Conservation (phyloP, 2,329 filamentous ascomycete genomes). For the Camillea tinctor region DNA sequence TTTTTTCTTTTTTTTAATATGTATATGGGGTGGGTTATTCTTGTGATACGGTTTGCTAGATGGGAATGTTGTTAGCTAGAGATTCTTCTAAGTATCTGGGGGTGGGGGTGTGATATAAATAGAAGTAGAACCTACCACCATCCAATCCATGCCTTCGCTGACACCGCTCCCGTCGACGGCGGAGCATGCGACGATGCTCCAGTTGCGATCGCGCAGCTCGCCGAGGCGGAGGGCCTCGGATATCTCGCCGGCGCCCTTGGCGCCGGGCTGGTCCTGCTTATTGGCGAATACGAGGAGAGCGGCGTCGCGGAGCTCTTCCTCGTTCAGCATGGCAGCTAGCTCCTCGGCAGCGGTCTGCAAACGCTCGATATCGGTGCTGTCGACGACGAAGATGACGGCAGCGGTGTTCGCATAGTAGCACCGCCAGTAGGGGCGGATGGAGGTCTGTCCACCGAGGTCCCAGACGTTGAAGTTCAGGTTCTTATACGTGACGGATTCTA, state of each 20-base stretch:
- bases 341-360: conserved; percentile 91
- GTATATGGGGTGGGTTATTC: conserved; percentile 35
- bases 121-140: conserved; percentile 64
- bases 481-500: conserved; percentile 97
- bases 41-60: conserved; percentile 42
- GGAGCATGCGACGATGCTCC: conserved; percentile 98
- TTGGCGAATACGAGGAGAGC: conserved; percentile 94
- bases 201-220: conserved; percentile 93
- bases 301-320: conserved; percentile 93
- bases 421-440: conserved; percentile 96
- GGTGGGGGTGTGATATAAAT: neutral
- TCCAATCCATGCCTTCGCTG: conserved; percentile 98
- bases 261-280: conserved; percentile 97
- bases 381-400: conserved; percentile 97
- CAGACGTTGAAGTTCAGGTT: conserved; percentile 99
- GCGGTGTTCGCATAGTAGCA: conserved; percentile 99
- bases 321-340: conserved; percentile 90
- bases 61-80: conserved; percentile 7
- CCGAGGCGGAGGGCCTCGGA: conserved; percentile 88
- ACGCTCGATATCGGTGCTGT: conserved; percentile 95
- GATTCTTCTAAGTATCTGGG: neutral
- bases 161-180: conserved; percentile 94
- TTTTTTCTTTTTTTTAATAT: neutral
- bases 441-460: conserved; percentile 98
- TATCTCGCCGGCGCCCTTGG: conserved; percentile 94